Percentiles rank a stretch among this genome's conserved stretches.
Conservation (phyloP, 1,139 yeast species). For the Suhomyces ambrosiae region DNA sequence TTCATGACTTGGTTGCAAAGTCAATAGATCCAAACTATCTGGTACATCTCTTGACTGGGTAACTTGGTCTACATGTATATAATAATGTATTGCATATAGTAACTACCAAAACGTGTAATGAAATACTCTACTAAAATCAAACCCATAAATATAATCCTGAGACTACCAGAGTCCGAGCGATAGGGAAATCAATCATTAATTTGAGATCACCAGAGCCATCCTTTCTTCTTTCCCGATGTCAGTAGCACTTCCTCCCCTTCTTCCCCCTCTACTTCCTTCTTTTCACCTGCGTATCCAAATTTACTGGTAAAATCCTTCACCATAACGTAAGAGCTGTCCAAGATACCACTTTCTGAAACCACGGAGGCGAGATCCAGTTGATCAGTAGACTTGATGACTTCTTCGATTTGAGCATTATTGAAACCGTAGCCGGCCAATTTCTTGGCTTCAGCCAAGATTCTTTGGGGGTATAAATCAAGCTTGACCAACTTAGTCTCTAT, state of each 20-base stretch:
- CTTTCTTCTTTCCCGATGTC: slow-evolving; percentile 19
- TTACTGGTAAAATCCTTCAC: slow-evolving; percentile 18
- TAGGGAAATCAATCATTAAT: too few species aligned
- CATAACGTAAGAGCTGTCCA: slow-evolving; percentile 21
- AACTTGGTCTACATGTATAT: slow-evolving; percentile 6
- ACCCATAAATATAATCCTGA: not conserved
- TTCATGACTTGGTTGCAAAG: too few species aligned
- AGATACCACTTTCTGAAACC: slow-evolving; percentile 6
- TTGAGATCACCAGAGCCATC: slow-evolving; percentile 35
- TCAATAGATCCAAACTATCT: too few species aligned
- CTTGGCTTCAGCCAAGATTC: slow-evolving; percentile 4
- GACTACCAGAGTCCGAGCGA: slow-evolving; percentile 1
- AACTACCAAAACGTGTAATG: slow-evolving; percentile 1
- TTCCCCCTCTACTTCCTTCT: slow-evolving; percentile 1
- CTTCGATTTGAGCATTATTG: not conserved
- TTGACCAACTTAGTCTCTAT: slow-evolving; percentile 25
- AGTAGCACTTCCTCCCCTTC: slow-evolving; percentile 18
- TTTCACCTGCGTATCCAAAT: slow-evolving; percentile 11
- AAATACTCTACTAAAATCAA: slow-evolving; percentile 4
- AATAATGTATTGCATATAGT: slow-evolving; percentile 8
- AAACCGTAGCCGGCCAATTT: slow-evolving; percentile 2
- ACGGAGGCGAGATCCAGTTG: not conserved
- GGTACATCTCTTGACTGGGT: not conserved
- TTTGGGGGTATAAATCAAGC: slow-evolving; percentile 6
- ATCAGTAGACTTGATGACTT: not conserved